Evolutionary conservation across 768 basidiomycete species (phyloP).

Genomic region (Psilocybe sp.): DNA sequence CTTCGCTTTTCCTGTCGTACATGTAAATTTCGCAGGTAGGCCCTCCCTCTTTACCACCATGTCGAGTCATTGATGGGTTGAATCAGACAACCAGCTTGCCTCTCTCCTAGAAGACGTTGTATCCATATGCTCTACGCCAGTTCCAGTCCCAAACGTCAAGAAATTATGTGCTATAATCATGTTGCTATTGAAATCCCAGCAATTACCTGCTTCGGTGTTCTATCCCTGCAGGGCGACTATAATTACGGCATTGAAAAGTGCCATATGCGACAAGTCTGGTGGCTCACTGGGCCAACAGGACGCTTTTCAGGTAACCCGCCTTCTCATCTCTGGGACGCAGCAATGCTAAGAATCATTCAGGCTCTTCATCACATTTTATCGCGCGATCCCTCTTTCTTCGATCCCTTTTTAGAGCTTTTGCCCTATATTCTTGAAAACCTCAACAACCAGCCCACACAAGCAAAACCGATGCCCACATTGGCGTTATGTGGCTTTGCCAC

Average conservation of each 20-base stretch:
- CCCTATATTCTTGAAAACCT: slow-evolving; percentile 33
- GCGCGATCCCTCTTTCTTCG: slow-evolving; percentile 46
- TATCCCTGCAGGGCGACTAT: slow-evolving; percentile 27
- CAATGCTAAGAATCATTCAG: slow-evolving; percentile 17
- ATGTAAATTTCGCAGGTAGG: slow-evolving; percentile 46
- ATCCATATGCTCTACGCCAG: slow-evolving; percentile 31
- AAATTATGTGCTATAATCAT: slow-evolving; percentile 47
- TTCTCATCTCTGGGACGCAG: not conserved
- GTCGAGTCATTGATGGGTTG: not conserved
- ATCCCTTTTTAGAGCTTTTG: slow-evolving; percentile 47
- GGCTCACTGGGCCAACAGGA: not conserved
- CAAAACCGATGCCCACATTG: slow-evolving; percentile 52
- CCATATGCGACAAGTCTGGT: not conserved
- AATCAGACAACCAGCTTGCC: slow-evolving; percentile 40
- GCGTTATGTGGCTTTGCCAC: slow-evolving; percentile 55
- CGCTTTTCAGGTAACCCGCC: not conserved
- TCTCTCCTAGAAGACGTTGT: slow-evolving; percentile 44
- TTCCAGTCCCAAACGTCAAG: slow-evolving; percentile 32
- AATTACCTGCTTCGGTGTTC: slow-evolving; percentile 42
- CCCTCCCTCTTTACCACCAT: not conserved
- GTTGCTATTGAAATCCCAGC: slow-evolving; percentile 49
- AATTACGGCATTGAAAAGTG: slow-evolving; percentile 25
- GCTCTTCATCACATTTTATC: slow-evolving; percentile 32
- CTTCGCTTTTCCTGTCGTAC: slow-evolving; percentile 44
- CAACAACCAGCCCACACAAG: slow-evolving; percentile 20